Evolutionary conservation across 768 basidiomycete genomes (phyloP).

Genomic region (Leccinellum rugosiceps): DNA sequence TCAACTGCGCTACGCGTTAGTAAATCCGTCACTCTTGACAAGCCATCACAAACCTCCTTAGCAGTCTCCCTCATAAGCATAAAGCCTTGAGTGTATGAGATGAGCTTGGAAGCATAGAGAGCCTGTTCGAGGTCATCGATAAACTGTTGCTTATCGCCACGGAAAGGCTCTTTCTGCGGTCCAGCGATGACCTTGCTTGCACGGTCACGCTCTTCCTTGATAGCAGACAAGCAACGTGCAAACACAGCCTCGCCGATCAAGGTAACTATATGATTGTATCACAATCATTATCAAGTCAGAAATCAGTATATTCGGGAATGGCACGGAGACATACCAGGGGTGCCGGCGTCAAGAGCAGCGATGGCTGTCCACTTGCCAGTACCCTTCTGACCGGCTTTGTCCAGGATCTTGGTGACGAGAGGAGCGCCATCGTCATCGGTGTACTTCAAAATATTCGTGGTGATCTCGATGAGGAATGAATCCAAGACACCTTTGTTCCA

Average conservation of each 20-base stretch:
- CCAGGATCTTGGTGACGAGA: constrained; percentile 90
- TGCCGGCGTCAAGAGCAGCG: constrained; percentile 90
- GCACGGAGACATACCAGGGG: constrained; percentile 59
- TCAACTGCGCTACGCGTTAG: constrained; percentile 40
- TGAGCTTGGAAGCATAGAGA: constrained; percentile 98
- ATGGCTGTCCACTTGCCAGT: constrained; percentile 99
- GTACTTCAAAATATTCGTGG: constrained; percentile 93
- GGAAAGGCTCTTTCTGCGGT: constrained; percentile 90
- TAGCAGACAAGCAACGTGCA: constrained; percentile 93
- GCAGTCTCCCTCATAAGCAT: constrained; percentile 99
- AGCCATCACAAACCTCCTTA: constrained; percentile 60
- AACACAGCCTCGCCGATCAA: constrained; percentile 99
- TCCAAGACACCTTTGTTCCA: constrained; percentile 99
- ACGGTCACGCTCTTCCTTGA: constrained; percentile 93
- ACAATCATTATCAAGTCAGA: constrained; percentile 6
- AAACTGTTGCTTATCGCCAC: constrained; percentile 97
- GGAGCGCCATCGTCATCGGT: constrained; percentile 94
- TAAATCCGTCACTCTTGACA: not conserved
- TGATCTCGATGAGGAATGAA: constrained; percentile 99
- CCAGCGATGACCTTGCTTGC: constrained; percentile 90
- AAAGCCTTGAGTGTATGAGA: constrained; percentile 99
- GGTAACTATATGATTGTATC: constrained; percentile 59
- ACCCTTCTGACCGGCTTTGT: constrained; percentile 97
- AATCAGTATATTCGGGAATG: constrained; percentile 5
- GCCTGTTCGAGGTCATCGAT: constrained; percentile 99